Evolutionary conservation across 148 eudicot species (phyloP), one percentile per base, ranked within the genome.

Genomic region (Vaccinium darrowii): DNA sequence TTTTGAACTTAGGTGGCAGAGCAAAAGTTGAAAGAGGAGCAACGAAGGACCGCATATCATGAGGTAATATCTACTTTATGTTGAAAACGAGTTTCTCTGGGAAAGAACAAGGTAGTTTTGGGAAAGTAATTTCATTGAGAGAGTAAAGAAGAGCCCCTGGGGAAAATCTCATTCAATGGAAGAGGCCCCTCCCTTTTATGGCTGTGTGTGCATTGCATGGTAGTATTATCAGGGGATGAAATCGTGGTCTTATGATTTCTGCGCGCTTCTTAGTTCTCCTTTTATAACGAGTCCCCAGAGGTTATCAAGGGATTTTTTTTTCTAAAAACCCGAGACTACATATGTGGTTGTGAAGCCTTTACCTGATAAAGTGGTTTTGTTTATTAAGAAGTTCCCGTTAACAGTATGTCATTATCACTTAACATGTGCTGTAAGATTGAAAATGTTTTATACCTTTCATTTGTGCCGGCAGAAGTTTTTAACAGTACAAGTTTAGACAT

Each of bases 1-100:
- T 81, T 79, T 82, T 86, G 76, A 69, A 53, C 88, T 21, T 87
- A 96, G 98, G 97, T 86, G 83, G 98, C 98, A 30, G 93, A 91
- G 88, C 93, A 93, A 84, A 95, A 96, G 84, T 81, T 94, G 87
- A 87, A 54, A 74, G 95, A 94, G 81, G 90, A 88, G 89, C 92
- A 80, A 78, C 91, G 84, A 79, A 88, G 90, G 88, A 82, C 89
- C n/a, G 87, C 78, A 58, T 88, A 62, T 50, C 23, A 86, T 82
- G 94, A 91, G 98, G 98, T 94, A 93, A 58, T 63, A 23, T 80
- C 9, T 39, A 49, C 13, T 3, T 33, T 51, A 0, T 72, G 10
- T 63, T 58, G 65, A 73, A 84, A 69, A 18, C 19, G 67, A 65
- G 21, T 65, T 84, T 53, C 63, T 47, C 51, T 36, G 54, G 30